Conservation (phyloP, 352 stramenopile species). For the Pythium rishiriense region DNA sequence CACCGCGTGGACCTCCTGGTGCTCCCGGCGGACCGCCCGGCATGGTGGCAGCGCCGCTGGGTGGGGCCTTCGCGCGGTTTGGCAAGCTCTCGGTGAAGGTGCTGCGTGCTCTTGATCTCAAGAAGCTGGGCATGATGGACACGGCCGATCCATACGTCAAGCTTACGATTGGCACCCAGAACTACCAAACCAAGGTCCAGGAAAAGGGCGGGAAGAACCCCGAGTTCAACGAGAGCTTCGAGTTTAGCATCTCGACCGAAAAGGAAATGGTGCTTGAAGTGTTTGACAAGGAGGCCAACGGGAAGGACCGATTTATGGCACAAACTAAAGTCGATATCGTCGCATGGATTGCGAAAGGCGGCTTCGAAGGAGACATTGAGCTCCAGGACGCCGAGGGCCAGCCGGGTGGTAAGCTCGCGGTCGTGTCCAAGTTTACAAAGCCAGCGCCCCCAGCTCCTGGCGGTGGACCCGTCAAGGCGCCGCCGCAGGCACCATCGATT, state of each 20-base stretch:
- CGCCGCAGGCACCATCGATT: conserved; percentile 57
- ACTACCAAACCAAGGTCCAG: conserved; percentile 78
- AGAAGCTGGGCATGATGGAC: conserved; percentile 92
- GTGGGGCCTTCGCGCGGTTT: conserved; percentile 80
- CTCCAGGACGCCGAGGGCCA: conserved; percentile 82
- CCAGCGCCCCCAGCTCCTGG: conserved; percentile 41
- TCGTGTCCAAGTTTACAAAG: conserved; percentile 88
- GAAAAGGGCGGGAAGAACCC: conserved; percentile 92
- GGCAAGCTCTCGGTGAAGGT: conserved; percentile 92
- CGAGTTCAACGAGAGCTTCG: conserved; percentile 93
- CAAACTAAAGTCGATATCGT: conserved; percentile 90
- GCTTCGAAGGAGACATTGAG: conserved; percentile 91
- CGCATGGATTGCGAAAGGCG: conserved; percentile 91
- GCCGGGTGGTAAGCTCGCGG: conserved; percentile 81
- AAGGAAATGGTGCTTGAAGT: conserved; percentile 93
- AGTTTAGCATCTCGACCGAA: conserved; percentile 95
- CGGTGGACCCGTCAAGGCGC: conserved; percentile 40
- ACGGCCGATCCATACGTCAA: conserved; percentile 94
- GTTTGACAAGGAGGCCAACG: conserved; percentile 89
- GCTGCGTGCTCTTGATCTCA: conserved; percentile 90
- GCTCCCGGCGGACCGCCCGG: conserved; percentile 23
- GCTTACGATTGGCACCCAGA: conserved; percentile 87
- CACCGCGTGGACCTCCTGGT: conserved; percentile 36
- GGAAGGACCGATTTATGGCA: conserved; percentile 94
- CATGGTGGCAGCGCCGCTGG: conserved; percentile 30